Evolutionary conservation across 2,329 filamentous ascomycete species (phyloP).

Genomic region (Pestalotiopsis sp.): DNA sequence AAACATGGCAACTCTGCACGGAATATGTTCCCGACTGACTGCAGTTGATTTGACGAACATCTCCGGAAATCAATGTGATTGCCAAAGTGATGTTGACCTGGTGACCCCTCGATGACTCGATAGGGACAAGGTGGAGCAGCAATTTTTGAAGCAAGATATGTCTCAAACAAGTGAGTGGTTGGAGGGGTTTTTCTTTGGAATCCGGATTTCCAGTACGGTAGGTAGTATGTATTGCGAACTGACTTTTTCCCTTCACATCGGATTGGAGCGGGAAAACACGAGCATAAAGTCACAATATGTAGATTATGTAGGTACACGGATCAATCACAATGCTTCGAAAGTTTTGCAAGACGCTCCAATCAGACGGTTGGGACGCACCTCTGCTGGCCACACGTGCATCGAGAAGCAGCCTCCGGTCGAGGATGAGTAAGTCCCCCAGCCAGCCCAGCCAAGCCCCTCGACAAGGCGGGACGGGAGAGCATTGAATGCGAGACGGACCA

Average conservation of each 20-base stretch:
- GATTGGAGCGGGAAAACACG: not conserved
- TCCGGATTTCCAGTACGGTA: not conserved
- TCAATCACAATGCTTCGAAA: not conserved
- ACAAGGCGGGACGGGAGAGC: not conserved
- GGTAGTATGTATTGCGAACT: not conserved
- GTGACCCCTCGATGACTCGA: not conserved
- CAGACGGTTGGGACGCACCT: not conserved
- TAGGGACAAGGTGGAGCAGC: not conserved
- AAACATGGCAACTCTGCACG: not conserved
- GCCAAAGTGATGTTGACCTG: no score
- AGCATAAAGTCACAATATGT: not conserved
- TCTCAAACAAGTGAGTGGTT: not conserved
- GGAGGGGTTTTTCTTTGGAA: not conserved
- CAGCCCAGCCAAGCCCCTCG: not conserved
- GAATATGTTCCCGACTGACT: not conserved
- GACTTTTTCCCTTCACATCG: not conserved
- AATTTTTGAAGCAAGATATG: not conserved
- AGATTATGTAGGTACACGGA: not conserved
- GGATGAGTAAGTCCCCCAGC: not conserved
- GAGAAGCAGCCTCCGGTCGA: not conserved
- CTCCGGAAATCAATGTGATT: no score
- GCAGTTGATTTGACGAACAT: no score
- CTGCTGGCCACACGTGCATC: not conserved
- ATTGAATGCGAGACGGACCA: not conserved
- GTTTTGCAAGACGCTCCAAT: not conserved